These are phyloP conservation scores for Trametes cinnabarina DNA, from an alignment of 768 basidiomycete genomes.

Conservation along the genomic window DNA sequence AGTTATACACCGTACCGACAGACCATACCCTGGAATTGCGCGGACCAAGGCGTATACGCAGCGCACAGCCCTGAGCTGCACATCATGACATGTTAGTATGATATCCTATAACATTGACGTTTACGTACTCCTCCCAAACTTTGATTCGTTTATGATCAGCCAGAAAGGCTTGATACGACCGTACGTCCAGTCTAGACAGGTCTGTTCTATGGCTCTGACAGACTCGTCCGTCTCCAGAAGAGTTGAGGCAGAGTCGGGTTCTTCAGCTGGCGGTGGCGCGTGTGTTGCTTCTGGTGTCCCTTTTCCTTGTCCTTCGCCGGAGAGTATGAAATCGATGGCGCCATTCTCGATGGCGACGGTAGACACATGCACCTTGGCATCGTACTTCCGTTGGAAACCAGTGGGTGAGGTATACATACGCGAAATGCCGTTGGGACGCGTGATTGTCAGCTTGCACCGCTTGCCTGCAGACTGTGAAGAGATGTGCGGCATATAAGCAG, in stretches of 20 bases:
- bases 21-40: slow-evolving; percentile 54
- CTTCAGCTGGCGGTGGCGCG: slow-evolving; percentile 4
- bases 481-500: neutral
- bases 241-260: neutral
- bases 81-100: slow-evolving; percentile 18
- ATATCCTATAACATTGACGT: slow-evolving; percentile 20
- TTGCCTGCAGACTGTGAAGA: slow-evolving; percentile 43
- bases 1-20: slow-evolving; percentile 43
- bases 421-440: slow-evolving; percentile 47
- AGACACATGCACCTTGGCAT: slow-evolving; percentile 55
- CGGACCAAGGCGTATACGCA: slow-evolving; percentile 52
- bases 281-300: slow-evolving; percentile 27
- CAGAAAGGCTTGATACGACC: slow-evolving; percentile 52
- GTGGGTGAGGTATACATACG: slow-evolving; percentile 55
- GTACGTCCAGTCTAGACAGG: slow-evolving; percentile 54
- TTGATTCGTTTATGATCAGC: slow-evolving; percentile 48
- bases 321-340: slow-evolving; percentile 55
- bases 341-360: slow-evolving; percentile 56
- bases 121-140: slow-evolving; percentile 40
- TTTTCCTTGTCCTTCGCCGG: slow-evolving; percentile 45
- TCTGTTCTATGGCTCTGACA: slow-evolving; percentile 48
- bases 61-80: slow-evolving; percentile 48
- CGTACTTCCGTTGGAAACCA: slow-evolving; percentile 42
- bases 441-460: slow-evolving; percentile 62
- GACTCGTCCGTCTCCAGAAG: slow-evolving; percentile 5